Conservation (phyloP, 2,329 filamentous ascomycete genomes). For the Chaetomiaceae sp. region DNA sequence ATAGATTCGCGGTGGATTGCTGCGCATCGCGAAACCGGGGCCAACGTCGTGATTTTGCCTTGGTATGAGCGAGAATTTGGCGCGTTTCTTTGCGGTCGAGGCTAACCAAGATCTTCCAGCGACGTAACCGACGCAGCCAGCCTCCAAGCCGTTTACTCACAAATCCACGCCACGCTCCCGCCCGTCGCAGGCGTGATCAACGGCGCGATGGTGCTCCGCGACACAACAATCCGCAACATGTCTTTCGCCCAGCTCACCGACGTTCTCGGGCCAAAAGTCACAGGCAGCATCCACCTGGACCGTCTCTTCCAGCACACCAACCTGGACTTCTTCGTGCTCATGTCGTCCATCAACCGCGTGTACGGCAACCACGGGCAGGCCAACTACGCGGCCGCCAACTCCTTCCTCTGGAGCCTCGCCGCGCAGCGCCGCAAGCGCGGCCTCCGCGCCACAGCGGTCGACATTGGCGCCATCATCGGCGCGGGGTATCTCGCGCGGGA, state of each 20-base stretch:
- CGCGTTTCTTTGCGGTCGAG: too few relatives aligned
- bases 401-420: conserved; percentile 31
- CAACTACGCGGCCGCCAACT: conserved; percentile 37
- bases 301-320: conserved; percentile 10
- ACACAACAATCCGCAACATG: conserved; percentile 25
- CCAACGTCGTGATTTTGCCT: too few relatives aligned
- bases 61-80: too few relatives aligned
- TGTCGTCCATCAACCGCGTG: conserved; percentile 31
- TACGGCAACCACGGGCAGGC: conserved; percentile 31
- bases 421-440: not conserved
- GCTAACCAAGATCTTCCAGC: too few relatives aligned
- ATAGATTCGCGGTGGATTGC: too few relatives aligned
- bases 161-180: too few relatives aligned
- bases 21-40: too few relatives aligned
- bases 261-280: not conserved
- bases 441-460: not conserved
- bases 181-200: conserved; percentile 26
- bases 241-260: conserved; percentile 5
- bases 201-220: conserved; percentile 28
- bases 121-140: too few relatives aligned
- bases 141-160: too few relatives aligned
- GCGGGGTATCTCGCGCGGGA: not conserved
- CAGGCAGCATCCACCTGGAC: conserved; percentile 29
- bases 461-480: not conserved
- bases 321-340: conserved; percentile 33